Evolutionary conservation across 2,329 filamentous ascomycete genomes (phyloP), one percentile per base, ranked within the genome.

Genomic region (Volutella citrinella): DNA sequence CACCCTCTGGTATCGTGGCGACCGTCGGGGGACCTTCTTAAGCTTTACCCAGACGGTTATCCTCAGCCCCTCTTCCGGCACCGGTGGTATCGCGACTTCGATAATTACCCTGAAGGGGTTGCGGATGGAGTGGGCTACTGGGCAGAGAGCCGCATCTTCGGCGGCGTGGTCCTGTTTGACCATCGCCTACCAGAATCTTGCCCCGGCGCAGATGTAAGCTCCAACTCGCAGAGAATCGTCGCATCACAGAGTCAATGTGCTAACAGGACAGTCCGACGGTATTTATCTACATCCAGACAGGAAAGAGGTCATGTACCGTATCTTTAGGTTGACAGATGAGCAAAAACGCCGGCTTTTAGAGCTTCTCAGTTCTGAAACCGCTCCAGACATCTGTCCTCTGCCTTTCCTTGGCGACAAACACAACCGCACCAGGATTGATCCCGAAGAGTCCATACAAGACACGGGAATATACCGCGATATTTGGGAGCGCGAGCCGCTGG

Each of bases 131-230:
- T 43, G 2, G 55, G 51, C 5, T 57, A 49, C 38, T 56, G 54
- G 55, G 51, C 52, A 7, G 55, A 56, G 23, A 32, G 34, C 13
- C 46, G 47, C 15, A 54, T 56, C 22, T 36, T 57, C 12, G 54
- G 55, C 11, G 55, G 55, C n/a, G 55, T 59, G 3, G 40, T 49
- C 1, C 24, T 57, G 4, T 59, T 59, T 27, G 50, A 57, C 27
- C 37, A 54, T 18, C 34, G 32, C n/a, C 16, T 29, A 3, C 25
- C 7, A n/a, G 18, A 14, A 19, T 27, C 30, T 26, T n/a, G n/a
- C 11, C 4, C 23, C 12, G 23, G 24, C 12, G 6, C 27, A 18
- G 27, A 26, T 10, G 33, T 30, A 19, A 29, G 4, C 8, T 25
- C 17, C 7, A 16, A 11, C 15, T 19, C 16, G n/a, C 6, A n/a